phyloP scores from a whole-genome alignment of 108 stramenopile species.

The Discostella stelligeroides region DNA sequence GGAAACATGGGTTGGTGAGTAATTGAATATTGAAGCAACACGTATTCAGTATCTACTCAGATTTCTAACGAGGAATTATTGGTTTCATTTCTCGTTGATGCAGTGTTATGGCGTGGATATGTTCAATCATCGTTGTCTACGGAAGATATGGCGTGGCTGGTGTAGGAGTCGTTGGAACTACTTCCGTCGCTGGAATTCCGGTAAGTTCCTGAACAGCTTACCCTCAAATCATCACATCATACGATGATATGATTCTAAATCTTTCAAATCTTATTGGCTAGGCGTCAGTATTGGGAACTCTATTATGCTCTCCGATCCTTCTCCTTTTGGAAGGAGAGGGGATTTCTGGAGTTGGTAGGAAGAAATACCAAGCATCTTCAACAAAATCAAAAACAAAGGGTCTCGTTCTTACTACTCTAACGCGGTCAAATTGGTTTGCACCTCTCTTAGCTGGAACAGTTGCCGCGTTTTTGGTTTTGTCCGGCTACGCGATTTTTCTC shows the following conservation, averaged over 20 bases:
- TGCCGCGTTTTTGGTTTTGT: conserved; percentile 54
- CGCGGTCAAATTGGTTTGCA: conserved; percentile 60
- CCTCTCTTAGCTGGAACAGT: conserved; percentile 56
- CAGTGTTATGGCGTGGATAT: conserved; percentile 56
- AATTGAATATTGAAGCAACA: too few species aligned
- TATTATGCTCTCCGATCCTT: conserved; percentile 62
- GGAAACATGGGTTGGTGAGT: conserved; percentile 55
- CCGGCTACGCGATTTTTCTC: conserved; percentile 64
- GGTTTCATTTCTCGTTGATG: too few species aligned
- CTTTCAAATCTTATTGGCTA: neutral
- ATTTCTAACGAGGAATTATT: too few species aligned
- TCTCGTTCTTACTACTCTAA: conserved; percentile 50
- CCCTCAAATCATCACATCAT: neutral
- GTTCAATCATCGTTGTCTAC: conserved; percentile 57
- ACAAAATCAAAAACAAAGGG: conserved; percentile 41
- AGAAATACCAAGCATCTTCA: conserved; percentile 41
- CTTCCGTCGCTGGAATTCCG: conserved; percentile 62
- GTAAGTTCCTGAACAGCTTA: conserved; percentile 18
- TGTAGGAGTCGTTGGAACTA: conserved; percentile 65
- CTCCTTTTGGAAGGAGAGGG: conserved; percentile 73
- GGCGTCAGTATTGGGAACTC: conserved; percentile 66
- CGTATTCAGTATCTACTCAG: too few species aligned
- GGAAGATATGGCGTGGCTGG: conserved; percentile 75
- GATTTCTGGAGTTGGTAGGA: conserved; percentile 31
- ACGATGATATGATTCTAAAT: neutral